Evolutionary conservation across 1,284 basidiomycete genomes (phyloP), one percentile per base, ranked within the genome.

Genomic region (Stereum hirsutum): DNA sequence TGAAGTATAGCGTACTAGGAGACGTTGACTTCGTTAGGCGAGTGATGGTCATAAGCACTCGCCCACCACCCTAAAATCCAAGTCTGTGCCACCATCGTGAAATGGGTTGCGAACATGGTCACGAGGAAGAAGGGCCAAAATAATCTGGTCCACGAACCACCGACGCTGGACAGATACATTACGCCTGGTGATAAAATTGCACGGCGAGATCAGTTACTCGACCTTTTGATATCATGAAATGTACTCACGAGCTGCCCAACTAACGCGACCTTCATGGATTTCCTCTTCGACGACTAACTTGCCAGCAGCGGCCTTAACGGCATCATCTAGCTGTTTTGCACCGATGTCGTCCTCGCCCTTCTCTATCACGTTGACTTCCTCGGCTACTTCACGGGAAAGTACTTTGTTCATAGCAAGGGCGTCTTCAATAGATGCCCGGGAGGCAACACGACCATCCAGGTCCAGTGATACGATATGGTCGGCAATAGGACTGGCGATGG

Each of bases 211-310:
- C 36, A 15, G 14, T 12, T n/a, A 14, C 19, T 6, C 17, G n/a
- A 11, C 11, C 11, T 3, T 50, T n/a, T n/a, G 24, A 36, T n/a
- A 41, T 11, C 44, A 54, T 19, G 42, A n/a, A 0, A 31, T 38
- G n/a, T n/a, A 57, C 61, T 41, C 47, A 69, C 69, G 40, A 5
- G 71, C 66, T 14, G 55, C 45, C 63, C 70, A 69, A 39, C 75
- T 66, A 5, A 80, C 69, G 42, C 73, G 69, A 2, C 79, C 80
- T 43, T 72, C 62, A 3, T 70, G 66, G 41, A 77, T 67, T 57
- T 82, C 79, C 52, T 82, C 80, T 4, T 67, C 74, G 11, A 78
- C 61, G 27, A 79, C 65, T 2, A 81, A 60, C 50, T 75, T 74
- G 0, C 73, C 72, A n/a, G n/a, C n/a, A n/a, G n/a, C n/a, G n/a